Base-by-base conservation (phyloP, 2,329 filamentous ascomycete species). In the Xylogone sp. region DNA sequence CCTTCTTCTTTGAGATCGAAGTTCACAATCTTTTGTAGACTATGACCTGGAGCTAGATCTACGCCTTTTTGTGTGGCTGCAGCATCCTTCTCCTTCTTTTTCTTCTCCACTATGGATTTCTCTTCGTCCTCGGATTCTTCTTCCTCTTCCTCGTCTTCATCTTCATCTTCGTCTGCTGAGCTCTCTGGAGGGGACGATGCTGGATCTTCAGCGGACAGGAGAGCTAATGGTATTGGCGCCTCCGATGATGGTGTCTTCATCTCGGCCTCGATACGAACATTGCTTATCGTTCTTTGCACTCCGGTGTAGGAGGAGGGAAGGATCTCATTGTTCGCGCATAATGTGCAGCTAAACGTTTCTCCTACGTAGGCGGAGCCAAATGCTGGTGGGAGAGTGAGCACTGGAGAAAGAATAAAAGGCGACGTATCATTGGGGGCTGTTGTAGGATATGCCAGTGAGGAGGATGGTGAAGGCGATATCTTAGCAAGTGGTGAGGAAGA, bases 361-460 rank as follows among this genome's bases (percentile, higher is more conserved):
- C 94, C 94, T 19, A 97, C 93, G 68, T 97, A 97, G 8, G 93
- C 92, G 12, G 90, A 93, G 43, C 92, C 93, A 68, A 99, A 97
- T 0, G 90, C 87, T 16, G 91, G 86, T 9, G 94, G 93, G 1
- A 97, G 84, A 45, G 90, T 94, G 62, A 97, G 80, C 49, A 84
- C 76, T 1, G 82, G 82, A 29, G 77, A 79, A 56, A 86, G 75
- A 53, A 84, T 64, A 52, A 68, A 68, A 5, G 34, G 34, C 12
- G 34, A 39, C 4, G 34, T 39, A 16, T 39, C 34, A 27, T 46
- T 43, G n/a, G 73, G 71, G 56, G 77, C 73, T 16, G 72, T 64
- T 10, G 75, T 75, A 1, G 83, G 81, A 68, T 91, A 93, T 43
- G 89, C 87, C 46, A 95, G 78, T 2, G 89, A 90, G 2, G 90